phyloP scores from a whole-genome alignment of 768 basidiomycete species.

The Agrocybe chaxingu region DNA sequence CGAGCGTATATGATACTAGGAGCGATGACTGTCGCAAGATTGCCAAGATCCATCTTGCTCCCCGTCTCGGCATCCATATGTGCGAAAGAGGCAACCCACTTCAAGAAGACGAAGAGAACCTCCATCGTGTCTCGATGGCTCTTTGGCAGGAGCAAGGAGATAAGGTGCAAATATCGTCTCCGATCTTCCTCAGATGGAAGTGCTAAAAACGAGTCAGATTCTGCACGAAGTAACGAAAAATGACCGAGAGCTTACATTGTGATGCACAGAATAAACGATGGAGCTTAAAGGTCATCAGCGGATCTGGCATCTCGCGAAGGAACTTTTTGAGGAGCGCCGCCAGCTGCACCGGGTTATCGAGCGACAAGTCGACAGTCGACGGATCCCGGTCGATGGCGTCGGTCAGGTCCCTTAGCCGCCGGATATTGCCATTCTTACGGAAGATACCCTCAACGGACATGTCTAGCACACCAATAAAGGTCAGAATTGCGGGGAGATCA shows the following conservation, averaged over 20 bases:
- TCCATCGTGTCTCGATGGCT: constrained; percentile 97
- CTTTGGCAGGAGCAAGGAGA: constrained; percentile 86
- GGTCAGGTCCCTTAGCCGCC: constrained; percentile 84
- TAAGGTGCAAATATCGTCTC: constrained; percentile 78
- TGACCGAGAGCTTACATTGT: constrained; percentile 59
- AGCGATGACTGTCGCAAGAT: constrained; percentile 95
- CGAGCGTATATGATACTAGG: constrained; percentile 96
- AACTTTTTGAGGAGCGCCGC: constrained; percentile 98
- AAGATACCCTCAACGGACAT: constrained; percentile 99
- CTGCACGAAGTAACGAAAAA: not conserved
- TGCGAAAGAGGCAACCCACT: constrained; percentile 99
- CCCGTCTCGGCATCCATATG: constrained; percentile 97
- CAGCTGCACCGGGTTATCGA: constrained; percentile 95
- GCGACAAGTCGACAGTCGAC: constrained; percentile 83
- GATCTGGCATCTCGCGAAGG: constrained; percentile 93
- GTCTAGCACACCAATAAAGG: constrained; percentile 44
- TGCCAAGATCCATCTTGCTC: constrained; percentile 96
- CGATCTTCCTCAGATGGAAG: constrained; percentile 75
- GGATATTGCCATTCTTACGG: constrained; percentile 96
- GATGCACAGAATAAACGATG: constrained; percentile 86
- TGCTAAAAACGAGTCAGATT: constrained; percentile 36
- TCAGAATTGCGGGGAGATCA: too few relatives aligned
- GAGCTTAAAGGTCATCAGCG: constrained; percentile 90
- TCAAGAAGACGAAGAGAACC: constrained; percentile 95
- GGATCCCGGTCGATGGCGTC: constrained; percentile 96